Evolutionary conservation across 306 rosid genomes (phyloP).

Genomic region (Bauhinia variegata): DNA sequence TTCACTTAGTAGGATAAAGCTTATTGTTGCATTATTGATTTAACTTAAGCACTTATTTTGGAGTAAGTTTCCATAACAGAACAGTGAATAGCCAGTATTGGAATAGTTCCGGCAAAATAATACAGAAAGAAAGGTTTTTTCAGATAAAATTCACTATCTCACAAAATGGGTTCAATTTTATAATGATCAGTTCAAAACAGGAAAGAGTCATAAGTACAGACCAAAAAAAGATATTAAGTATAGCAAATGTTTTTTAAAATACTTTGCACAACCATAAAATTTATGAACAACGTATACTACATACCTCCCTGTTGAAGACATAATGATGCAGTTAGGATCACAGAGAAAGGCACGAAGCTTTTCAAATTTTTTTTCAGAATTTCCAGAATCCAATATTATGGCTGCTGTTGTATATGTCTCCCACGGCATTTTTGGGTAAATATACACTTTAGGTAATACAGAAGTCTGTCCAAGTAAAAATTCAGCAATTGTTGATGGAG

Average conservation of each 20-base stretch:
- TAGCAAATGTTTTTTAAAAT: neutral
- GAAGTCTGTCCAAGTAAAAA: constrained; percentile 54
- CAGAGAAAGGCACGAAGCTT: constrained; percentile 57
- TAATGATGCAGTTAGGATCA: constrained; percentile 52
- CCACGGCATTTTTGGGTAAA: constrained; percentile 49
- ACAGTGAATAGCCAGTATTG: neutral
- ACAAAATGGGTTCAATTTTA: too few species aligned
- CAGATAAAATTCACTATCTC: neutral
- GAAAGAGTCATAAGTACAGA: too few species aligned
- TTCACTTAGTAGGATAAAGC: too few species aligned
- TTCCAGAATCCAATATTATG: constrained; percentile 51
- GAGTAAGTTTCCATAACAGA: neutral
- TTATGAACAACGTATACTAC: constrained; percentile 4
- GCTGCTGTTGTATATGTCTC: constrained; percentile 57
- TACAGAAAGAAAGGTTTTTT: neutral
- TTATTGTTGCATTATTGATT: too few species aligned
- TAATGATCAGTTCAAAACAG: too few species aligned
- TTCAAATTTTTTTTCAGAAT: constrained; percentile 42
- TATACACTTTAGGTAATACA: constrained; percentile 51
- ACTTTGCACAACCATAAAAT: constrained; percentile 1
- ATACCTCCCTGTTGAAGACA: constrained; percentile 78
- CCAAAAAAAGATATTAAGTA: too few species aligned
- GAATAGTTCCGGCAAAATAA: neutral
- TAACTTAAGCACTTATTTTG: neutral
- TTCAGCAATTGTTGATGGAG: constrained; percentile 49